phyloP scores from a whole-genome alignment of 1,284 basidiomycete species.

The Leccinum pachyderme region DNA sequence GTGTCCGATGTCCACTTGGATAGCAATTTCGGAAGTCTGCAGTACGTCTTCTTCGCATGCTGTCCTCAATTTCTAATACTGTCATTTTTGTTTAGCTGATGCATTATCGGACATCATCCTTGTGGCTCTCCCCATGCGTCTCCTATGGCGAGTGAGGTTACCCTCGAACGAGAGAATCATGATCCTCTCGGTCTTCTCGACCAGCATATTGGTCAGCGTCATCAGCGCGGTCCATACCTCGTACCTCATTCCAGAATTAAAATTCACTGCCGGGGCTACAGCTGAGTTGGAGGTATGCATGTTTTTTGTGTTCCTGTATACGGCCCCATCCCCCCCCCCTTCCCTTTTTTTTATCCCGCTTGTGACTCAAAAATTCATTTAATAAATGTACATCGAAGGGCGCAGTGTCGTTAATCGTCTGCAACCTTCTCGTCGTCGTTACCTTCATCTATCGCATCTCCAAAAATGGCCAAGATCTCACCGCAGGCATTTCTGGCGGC shows the following conservation, averaged over 20 bases:
- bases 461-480: conserved; percentile 9
- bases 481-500: background rate
- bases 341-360: background rate
- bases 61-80: background rate
- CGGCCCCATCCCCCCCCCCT: background rate
- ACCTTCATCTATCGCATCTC: conserved; percentile 24
- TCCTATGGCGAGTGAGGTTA: conserved; percentile 28
- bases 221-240: conserved; percentile 27
- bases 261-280: conserved; percentile 10
- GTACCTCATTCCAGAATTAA: conserved; percentile 16
- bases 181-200: conserved; percentile 29
- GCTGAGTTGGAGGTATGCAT: conserved; percentile 26
- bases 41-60: conserved; percentile 13
- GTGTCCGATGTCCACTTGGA: conserved; percentile 21
- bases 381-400: conserved; percentile 11
- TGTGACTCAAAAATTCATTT: background rate
- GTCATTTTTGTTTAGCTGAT: conserved; percentile 17
- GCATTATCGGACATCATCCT: conserved; percentile 26
- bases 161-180: conserved; percentile 27
- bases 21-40: conserved; percentile 25
- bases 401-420: conserved; percentile 30
- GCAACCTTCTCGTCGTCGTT: conserved; percentile 33
- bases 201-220: conserved; percentile 28
- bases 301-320: background rate
- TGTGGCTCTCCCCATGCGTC: conserved; percentile 22